Evolutionary conservation across 169 alveolate genomes (phyloP).

Genomic region (Plasmodium cynomolgi): DNA sequence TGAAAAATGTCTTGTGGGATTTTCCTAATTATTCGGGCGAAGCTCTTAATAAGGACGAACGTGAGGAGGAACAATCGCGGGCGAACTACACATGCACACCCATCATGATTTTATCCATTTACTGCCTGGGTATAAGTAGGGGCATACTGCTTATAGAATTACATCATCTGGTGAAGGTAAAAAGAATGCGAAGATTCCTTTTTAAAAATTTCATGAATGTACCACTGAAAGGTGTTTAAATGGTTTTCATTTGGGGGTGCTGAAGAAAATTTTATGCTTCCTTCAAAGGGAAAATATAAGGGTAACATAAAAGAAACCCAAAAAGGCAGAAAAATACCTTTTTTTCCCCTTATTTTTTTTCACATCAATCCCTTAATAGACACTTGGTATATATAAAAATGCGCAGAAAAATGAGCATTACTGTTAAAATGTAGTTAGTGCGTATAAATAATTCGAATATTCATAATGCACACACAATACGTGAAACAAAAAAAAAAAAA

Average conservation of each 20-base stretch:
- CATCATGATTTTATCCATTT: background rate
- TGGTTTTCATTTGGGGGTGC: background rate
- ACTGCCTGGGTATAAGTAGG: background rate
- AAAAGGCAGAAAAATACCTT: background rate
- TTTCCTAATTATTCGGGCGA: background rate
- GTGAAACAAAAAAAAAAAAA: background rate
- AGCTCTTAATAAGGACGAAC: background rate
- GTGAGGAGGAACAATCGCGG: background rate
- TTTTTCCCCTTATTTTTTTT: background rate
- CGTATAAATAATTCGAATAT: background rate
- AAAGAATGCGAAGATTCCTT: background rate
- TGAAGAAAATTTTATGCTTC: background rate
- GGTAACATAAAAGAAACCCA: background rate
- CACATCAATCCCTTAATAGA: background rate
- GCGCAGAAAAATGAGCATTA: background rate
- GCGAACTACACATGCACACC: background rate
- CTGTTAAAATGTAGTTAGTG: background rate
- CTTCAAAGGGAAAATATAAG: background rate
- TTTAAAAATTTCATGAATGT: background rate
- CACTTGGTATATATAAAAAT: background rate
- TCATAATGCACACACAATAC: background rate
- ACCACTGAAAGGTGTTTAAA: background rate
- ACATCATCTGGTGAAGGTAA: background rate
- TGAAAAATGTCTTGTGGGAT: background rate
- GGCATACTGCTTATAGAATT: background rate